Conservation (phyloP, 345 rosid species). For the Noccaea caerulescens region DNA sequence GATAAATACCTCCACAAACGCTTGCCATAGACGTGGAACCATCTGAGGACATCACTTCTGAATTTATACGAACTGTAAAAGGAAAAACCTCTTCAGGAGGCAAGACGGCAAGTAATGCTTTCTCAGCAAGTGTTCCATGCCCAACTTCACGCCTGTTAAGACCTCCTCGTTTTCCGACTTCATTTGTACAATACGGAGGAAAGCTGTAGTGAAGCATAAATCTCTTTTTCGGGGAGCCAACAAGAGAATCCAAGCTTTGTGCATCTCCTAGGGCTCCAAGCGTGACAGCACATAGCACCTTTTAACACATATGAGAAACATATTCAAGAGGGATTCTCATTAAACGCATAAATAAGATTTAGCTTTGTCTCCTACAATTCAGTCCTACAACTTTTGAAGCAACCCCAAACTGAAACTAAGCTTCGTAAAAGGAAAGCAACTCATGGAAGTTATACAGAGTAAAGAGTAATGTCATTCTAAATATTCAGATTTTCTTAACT, state of each 20-base stretch:
- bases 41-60: slow-evolving; percentile 99
- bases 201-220: slow-evolving; percentile 99
- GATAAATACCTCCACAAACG: slow-evolving; percentile 85
- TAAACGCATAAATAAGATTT: not conserved
- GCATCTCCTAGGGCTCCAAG: slow-evolving; percentile 95
- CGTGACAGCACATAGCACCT: slow-evolving; percentile 95
- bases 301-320: slow-evolving; percentile 25
- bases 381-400: slow-evolving; percentile 24
- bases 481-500: not conserved
- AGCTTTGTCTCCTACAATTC: slow-evolving; percentile 9
- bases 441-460: not conserved
- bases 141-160: slow-evolving; percentile 99
- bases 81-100: slow-evolving; percentile 85
- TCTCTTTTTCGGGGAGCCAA: slow-evolving; percentile 90
- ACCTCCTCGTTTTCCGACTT: slow-evolving; percentile 91
- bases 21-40: slow-evolving; percentile 99
- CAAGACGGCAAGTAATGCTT: slow-evolving; percentile 87
- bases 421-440: slow-evolving; percentile 10
- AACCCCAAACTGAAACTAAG: not conserved
- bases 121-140: slow-evolving; percentile 98
- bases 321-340: slow-evolving; percentile 21
- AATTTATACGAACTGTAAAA: slow-evolving; percentile 81
- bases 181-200: slow-evolving; percentile 93
- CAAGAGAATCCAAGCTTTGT: slow-evolving; percentile 79
- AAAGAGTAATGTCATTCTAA: slow-evolving; percentile 1